Evolutionary conservation across 192 early-diverging fungal genomes (phyloP), one percentile per base, ranked within the genome.

Genomic region (Anaeromyces robustus): DNA sequence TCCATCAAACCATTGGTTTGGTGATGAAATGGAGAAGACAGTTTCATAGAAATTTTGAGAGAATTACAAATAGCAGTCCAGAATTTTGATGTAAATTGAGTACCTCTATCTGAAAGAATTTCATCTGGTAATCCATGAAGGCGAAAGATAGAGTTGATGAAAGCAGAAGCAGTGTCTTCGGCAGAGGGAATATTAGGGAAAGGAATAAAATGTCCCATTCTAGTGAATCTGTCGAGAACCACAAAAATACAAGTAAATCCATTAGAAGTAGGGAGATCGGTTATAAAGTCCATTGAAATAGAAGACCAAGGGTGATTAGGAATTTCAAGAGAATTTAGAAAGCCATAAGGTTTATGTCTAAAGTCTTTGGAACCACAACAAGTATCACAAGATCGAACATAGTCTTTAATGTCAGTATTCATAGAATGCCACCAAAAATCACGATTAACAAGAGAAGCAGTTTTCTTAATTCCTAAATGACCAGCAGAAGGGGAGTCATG

Each of bases 281-380:
- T 79, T 29, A 89, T 87, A 52, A 89, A 90, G 78, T 89, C 89
- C 78, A 89, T 86, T 12, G 82, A 83, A 59, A 89, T 87, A 1
- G 88, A 86, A 18, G 80, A 17, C 87, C 88, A 89, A 1, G 84
- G 86, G 4, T n/a, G 12, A 4, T 29, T 68, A 1, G 88, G 77
- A 29, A 89, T 81, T 9, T 82, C 78, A 12, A 88, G 37, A 2
- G 87, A 79, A 39, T 80, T 26, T 2, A 88, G 82, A 3, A 80
- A 77, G 5, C 86, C 88, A 77, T 87, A 83, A 1, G 87, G 87
- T 39, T 77, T 79, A 43, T 86, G 85, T 3, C 78, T 31, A 29
- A 32, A 79, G 0, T 82, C 68, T 78, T 89, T 89, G 80, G 78
- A 80, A 6, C 84, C 77, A 22, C 77, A 79, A 52, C 87, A 88